Evolutionary conservation across 345 rosid genomes (phyloP).

Genomic region (Salix brachista): DNA sequence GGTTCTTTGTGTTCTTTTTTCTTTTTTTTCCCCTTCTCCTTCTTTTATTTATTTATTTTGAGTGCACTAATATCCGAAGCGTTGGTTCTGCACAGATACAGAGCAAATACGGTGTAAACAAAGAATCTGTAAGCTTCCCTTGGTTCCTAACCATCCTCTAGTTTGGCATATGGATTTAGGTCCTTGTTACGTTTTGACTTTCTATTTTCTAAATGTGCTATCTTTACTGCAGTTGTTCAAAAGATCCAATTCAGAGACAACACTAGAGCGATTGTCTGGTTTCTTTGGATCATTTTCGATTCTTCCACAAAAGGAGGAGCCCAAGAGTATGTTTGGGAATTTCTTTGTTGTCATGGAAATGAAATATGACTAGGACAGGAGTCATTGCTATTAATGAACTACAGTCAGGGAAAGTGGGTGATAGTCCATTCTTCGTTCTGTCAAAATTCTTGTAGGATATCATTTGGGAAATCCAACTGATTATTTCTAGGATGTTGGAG

Average conservation of each 20-base stretch:
- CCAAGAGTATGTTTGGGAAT: conserved; percentile 38
- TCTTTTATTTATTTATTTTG: background rate
- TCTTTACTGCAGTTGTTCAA: conserved; percentile 46
- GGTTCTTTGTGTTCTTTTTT: background rate
- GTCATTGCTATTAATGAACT: background rate
- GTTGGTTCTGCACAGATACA: conserved; percentile 54
- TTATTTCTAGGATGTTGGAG: background rate
- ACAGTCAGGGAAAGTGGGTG: background rate
- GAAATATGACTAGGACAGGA: background rate
- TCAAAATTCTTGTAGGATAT: background rate
- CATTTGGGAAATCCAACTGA: background rate
- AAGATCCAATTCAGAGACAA: conserved; percentile 73
- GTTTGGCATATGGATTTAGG: background rate
- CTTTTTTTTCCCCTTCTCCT: background rate
- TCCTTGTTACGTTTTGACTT: background rate
- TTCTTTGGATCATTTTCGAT: conserved; percentile 66
- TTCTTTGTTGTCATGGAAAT: too few species aligned
- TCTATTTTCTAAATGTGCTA: background rate
- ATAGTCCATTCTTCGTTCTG: background rate
- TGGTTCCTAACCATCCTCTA: background rate
- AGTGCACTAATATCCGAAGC: background rate
- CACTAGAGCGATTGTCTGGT: conserved; percentile 72
- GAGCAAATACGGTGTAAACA: conserved; percentile 67
- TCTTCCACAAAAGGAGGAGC: conserved; percentile 52
- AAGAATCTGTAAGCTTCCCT: conserved; percentile 51